phyloP scores from a whole-genome alignment of 2,329 filamentous ascomycete genomes.

The Scedosporium apiospermum region DNA sequence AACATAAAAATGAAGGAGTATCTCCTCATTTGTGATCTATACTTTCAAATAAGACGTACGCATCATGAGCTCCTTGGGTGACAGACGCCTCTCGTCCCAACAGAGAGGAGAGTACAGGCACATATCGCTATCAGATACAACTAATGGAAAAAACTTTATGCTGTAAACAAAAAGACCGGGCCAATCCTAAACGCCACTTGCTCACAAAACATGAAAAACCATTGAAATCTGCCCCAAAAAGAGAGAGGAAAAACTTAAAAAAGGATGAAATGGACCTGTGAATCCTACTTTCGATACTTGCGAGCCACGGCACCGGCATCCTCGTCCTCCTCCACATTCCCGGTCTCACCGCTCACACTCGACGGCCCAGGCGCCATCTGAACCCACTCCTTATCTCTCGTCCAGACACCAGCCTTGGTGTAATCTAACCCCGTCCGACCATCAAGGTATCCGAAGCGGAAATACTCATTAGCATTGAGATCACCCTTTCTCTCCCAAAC shows the following conservation, averaged over 20 bases:
- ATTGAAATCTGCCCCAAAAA: not conserved
- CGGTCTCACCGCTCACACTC: slow-evolving; percentile 22
- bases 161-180: too few species aligned
- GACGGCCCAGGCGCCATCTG: slow-evolving; percentile 56
- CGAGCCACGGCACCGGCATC: not conserved
- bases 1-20: not conserved
- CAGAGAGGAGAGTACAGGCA: not conserved
- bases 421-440: slow-evolving; percentile 60
- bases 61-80: too few species aligned
- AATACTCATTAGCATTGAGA: slow-evolving; percentile 54
- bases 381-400: slow-evolving; percentile 52
- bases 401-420: slow-evolving; percentile 67
- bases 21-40: not conserved
- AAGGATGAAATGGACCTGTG: not conserved
- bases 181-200: too few species aligned
- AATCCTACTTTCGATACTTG: not conserved
- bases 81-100: too few species aligned
- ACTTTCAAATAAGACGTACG: not conserved
- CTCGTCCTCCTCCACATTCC: slow-evolving; percentile 11
- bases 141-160: too few species aligned
- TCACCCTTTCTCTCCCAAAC: slow-evolving; percentile 46
- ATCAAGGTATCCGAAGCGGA: slow-evolving; percentile 65
- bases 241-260: not conserved
- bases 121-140: too few species aligned
- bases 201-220: not conserved